Conservation (phyloP, 352 stramenopile species). For the Pythium aquatile region DNA sequence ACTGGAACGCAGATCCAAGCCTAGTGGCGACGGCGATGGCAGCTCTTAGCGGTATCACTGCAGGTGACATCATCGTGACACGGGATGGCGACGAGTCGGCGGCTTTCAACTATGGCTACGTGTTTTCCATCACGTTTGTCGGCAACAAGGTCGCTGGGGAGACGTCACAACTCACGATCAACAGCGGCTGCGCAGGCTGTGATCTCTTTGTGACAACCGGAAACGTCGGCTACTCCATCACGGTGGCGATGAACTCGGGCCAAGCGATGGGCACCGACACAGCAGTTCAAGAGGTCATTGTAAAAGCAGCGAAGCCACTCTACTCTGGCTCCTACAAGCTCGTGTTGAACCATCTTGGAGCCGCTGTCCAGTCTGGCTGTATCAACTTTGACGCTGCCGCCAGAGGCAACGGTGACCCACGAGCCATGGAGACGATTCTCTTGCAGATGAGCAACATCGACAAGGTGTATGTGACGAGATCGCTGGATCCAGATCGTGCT, state of each 20-base stretch:
- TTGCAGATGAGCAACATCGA: conserved; percentile 69
- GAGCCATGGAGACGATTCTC: conserved; percentile 55
- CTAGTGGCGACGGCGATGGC: conserved; percentile 37
- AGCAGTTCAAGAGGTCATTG: conserved; percentile 61
- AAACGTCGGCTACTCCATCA: conserved; percentile 31
- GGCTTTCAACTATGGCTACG: conserved; percentile 59
- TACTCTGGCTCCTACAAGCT: conserved; percentile 58
- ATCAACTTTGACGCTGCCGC: conserved; percentile 65
- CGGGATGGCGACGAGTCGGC: conserved; percentile 61
- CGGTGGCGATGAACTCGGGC: conserved; percentile 34
- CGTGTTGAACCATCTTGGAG: conserved; percentile 43
- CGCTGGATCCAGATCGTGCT: conserved; percentile 29
- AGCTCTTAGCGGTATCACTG: conserved; percentile 31
- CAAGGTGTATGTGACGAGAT: conserved; percentile 66
- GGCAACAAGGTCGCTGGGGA: conserved; percentile 69
- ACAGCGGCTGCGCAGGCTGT: conserved; percentile 17
- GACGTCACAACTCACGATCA: conserved; percentile 37
- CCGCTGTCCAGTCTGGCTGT: conserved; percentile 34
- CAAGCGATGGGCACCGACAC: conserved; percentile 77
- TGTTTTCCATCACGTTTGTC: conserved; percentile 77
- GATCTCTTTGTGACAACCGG: conserved; percentile 43
- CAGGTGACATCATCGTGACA: conserved; percentile 65
- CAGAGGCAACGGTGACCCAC: conserved; percentile 30
- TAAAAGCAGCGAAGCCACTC: conserved; percentile 50
- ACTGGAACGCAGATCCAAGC: conserved; percentile 40